Evolutionary conservation across 2,329 filamentous ascomycete species (phyloP).

Genomic region (Tolypocladium endophyticum): DNA sequence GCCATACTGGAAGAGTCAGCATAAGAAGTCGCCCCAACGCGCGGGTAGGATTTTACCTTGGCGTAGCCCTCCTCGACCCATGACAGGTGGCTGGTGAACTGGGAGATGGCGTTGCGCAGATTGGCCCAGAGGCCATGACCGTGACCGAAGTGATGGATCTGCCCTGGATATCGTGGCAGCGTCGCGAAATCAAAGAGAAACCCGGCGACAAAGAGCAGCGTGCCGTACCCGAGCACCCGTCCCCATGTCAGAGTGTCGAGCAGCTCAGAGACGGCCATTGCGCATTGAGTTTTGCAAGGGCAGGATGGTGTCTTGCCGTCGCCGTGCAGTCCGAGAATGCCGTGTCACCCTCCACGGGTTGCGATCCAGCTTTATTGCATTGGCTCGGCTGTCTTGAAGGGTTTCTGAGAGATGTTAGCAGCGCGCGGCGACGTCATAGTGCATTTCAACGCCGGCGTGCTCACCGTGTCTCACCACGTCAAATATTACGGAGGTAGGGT

Average conservation of each 20-base stretch:
- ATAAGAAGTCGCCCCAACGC: background rate
- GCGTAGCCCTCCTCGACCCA: constrained; percentile 33
- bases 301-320: no score
- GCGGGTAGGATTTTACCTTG: constrained; percentile 17
- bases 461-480: background rate
- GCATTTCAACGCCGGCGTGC: background rate
- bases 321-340: background rate
- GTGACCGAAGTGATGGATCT: constrained; percentile 30
- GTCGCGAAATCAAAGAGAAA: constrained; percentile 28
- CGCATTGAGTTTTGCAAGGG: background rate
- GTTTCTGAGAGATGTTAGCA: background rate
- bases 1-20: constrained; percentile 20
- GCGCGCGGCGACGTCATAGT: background rate
- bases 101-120: constrained; percentile 28
- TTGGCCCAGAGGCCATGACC: constrained; percentile 22
- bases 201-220: constrained; percentile 22
- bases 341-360: background rate
- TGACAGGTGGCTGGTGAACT: constrained; percentile 22
- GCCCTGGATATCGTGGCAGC: constrained; percentile 26
- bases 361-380: background rate
- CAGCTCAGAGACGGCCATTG: constrained; percentile 4
- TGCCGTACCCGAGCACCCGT: constrained; percentile 15
- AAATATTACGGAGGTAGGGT: background rate
- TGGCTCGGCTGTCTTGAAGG: no score
- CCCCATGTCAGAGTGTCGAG: constrained; percentile 17